Evolutionary conservation across 306 rosid genomes (phyloP), one percentile per base, ranked within the genome.

Genomic region (Lupinus albus): DNA sequence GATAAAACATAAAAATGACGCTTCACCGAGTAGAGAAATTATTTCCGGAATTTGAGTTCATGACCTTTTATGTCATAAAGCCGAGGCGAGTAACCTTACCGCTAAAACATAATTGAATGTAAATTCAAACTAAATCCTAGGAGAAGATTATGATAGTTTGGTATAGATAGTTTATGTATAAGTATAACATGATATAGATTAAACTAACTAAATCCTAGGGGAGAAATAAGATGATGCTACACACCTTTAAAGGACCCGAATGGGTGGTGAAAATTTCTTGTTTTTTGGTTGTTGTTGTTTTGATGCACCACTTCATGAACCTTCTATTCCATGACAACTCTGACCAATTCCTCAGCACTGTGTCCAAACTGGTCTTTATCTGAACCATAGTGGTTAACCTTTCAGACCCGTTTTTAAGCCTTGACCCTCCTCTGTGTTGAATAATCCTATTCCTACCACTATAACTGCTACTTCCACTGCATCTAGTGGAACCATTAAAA

Each of bases 301-400:
- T 65, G 8, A 21, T 36, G 78, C 61, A 79, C 62, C 77, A 47
- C 14, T 65, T 77, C 11, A 75, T 38, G 39, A 45, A 30, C 56
- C 68, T 80, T 72, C 70, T 76, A 78, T 84, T 84, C 66, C 67
- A 64, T 5, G 67, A 17, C 75, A 63, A 49, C 8, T 51, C 35
- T 14, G 75, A 62, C 76, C 65, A 61, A 13, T 20, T 75, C 52
- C 73, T 78, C 21, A 46, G 72, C 30, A 28, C 44, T 5, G 69
- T 58, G 74, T 74, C 76, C 12, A 52, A 35, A 54, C 11, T 6
- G 16, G 63, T 12, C 39, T 16, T 60, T 39, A 55, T 68, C 33
- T 7, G 45, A 39, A 9, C 63, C 0, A 53, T 67, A 44, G 21
- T 54, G 28, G 8, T 46, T 36, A 67, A 55, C 18, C 51, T 60